Evolutionary conservation across 1,139 yeast species (phyloP), one percentile per base, ranked within the genome.

Genomic region (Taphrina wiesneri): DNA sequence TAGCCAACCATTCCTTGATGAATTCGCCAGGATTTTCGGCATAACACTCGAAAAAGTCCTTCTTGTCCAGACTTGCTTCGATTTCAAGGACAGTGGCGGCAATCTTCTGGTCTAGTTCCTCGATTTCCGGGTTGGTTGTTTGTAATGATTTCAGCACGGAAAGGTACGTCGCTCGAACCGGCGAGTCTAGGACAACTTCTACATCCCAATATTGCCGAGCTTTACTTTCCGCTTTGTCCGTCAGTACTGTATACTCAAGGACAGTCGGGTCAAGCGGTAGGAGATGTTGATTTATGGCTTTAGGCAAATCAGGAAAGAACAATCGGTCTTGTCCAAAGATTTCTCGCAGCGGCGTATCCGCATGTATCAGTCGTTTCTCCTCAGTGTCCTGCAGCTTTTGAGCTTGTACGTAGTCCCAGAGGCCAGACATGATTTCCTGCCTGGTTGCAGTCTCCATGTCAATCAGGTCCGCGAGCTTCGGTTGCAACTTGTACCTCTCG

Each of bases 391-490:
- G 85, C 70, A 90, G 79, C 70, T 86, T 85, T 73, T 88, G 88
- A 76, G 84, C 84, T 73, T 88, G 86, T 64, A 89, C 87, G 75
- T 93, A 93, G 76, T 90, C 93, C 92, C 97, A 93, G 63, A 93
- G 79, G 28, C 86, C 85, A 72, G 86, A 90, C 30, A 93, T 85
- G 47, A 95, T 87, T 67, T 90, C 97, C 68, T 93, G 93, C 74
- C 91, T 91, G 4, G 96, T 86, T 53, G 89, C 86, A 74, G 90
- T 96, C 45, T 81, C 79, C 62, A 85, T 82, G 39, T 69, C 71
- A 26, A 90, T 79, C 60, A 93, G 80, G 56, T 83, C 82, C 2
- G 92, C 80, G 76, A 93, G 81, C 36, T 84, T 85, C 21, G 86
- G 84, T 7, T 85, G 79, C 54, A 91, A 82, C 72, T 81, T 85